Conservation (phyloP, 345 rosid species). For the Eucalyptus sp. region DNA sequence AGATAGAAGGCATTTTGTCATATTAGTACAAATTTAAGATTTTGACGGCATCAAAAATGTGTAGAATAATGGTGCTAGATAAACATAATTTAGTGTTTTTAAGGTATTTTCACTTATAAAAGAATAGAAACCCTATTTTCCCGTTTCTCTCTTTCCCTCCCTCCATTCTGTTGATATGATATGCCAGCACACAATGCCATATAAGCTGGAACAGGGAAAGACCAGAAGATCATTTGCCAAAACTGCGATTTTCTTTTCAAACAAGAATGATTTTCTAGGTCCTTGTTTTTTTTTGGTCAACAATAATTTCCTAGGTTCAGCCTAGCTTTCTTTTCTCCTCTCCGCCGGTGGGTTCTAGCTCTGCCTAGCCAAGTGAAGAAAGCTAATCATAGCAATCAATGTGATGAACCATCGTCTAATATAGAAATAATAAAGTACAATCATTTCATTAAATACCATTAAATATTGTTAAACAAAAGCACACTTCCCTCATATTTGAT, state of each 20-base stretch:
- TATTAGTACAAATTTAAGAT: not conserved
- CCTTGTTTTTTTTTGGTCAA: not conserved
- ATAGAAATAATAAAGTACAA: no score
- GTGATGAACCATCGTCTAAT: not conserved
- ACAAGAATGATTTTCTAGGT: not conserved
- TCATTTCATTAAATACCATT: not conserved
- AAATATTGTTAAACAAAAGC: not conserved
- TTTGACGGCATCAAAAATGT: not conserved
- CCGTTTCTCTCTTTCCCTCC: not conserved
- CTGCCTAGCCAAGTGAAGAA: not conserved
- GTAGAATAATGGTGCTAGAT: not conserved
- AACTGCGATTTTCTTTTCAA: not conserved
- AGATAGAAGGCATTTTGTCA: not conserved
- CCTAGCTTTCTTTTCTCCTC: not conserved
- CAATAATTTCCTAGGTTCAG: not conserved
- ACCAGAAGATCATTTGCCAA: not conserved
- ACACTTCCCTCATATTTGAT: no score
- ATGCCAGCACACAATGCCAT: not conserved
- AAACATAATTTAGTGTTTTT: not conserved
- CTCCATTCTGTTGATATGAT: not conserved
- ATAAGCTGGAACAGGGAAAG: not conserved
- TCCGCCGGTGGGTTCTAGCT: not conserved
- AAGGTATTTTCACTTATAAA: fast-evolving
- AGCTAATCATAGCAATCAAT: not conserved
- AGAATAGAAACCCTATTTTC: not conserved